Base-by-base conservation (phyloP, 2,329 filamentous ascomycete genomes). In the Pseudocercospora vitis region DNA sequence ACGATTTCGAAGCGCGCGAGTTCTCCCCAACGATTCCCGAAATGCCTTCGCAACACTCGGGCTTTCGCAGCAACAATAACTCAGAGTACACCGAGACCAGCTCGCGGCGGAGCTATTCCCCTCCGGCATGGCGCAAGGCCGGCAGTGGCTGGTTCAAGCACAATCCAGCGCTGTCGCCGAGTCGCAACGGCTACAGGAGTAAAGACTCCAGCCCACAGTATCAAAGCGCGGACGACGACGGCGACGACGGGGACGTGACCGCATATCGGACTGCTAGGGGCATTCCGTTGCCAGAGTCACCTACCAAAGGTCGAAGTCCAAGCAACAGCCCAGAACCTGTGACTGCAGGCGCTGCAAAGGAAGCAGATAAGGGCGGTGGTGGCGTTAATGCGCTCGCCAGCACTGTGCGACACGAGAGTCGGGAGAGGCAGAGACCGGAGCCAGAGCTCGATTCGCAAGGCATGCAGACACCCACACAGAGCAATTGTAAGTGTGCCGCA, bases 41-140 rank as follows among this genome's bases (percentile, higher is more conserved):
- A 18, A 62, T 80, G 52, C 79, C 80, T 12, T 83, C 80, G 46
- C 80, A 82, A 60, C 82, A 85, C 68, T 86, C 83, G 32, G 83
- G 80, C 64, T 86, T 86, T 74, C 78, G 81, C 61, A 65, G 60
- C 57, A 56, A 57, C 40, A 52, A 62, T 37, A 62, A 62, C 47
- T 84, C 79, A 44, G 78, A 79, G 23, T 72, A 71, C 46, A 70
- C 68, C 57, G 71, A 75, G 54, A 75, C 55, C 70, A 76, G 76
- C 53, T 65, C 72, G 49, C 76, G 80, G 55, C 77, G 79, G 45
- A 81, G 81, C 26, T 87, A 83, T 82, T 84, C 82, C 49, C 85
- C 85, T 33, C 85, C 85, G 2, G 83, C 83, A 9, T 85, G 84
- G 77, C 77, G 81, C 59, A 79, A 77, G 63, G 76, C 76, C 57